Conservation (phyloP, 2,329 filamentous ascomycete species). For the Chaetothyriales sp. region DNA sequence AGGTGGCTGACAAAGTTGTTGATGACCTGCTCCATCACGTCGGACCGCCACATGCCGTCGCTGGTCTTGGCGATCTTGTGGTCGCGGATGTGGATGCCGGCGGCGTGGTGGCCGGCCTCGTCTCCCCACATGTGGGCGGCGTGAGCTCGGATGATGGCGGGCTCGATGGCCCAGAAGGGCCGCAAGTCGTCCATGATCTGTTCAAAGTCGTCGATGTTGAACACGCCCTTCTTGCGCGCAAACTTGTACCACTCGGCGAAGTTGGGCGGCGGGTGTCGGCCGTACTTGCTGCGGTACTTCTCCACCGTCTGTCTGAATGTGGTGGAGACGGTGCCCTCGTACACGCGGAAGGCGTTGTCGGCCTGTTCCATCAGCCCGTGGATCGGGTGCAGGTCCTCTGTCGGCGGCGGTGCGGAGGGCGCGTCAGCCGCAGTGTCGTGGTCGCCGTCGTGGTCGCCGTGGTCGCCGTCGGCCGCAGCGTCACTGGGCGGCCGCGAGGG, state of each 20-base stretch:
- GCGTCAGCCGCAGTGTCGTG: too few species aligned
- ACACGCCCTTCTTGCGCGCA: conserved; percentile 24
- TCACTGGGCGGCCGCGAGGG: background rate
- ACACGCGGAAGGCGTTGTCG: conserved; percentile 22
- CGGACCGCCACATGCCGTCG: conserved; percentile 29
- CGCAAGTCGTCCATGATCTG: conserved; percentile 27
- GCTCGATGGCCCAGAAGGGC: conserved; percentile 27
- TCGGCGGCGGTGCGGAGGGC: conserved; percentile 1
- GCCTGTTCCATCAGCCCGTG: conserved; percentile 24
- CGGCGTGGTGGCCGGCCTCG: conserved; percentile 17
- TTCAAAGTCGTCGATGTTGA: conserved; percentile 28
- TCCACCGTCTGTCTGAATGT: conserved; percentile 27
- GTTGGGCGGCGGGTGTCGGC: conserved; percentile 28
- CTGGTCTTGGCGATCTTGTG: conserved; percentile 25
- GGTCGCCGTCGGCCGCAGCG: background rate
- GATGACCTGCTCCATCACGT: conserved; percentile 34
- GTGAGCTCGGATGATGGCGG: conserved; percentile 21
- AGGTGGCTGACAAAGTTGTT: conserved; percentile 39
- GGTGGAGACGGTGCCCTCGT: conserved; percentile 22
- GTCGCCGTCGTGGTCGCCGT: too few species aligned
- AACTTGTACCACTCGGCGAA: conserved; percentile 30
- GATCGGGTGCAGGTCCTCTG: conserved; percentile 23
- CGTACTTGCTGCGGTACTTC: conserved; percentile 26
- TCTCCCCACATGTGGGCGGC: conserved; percentile 24
- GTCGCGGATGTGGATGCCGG: conserved; percentile 24